Percentiles rank a stretch among this genome's conserved stretches.
Conservation (phyloP, 305 asterid species). For the Solanum aculeatissimum region DNA sequence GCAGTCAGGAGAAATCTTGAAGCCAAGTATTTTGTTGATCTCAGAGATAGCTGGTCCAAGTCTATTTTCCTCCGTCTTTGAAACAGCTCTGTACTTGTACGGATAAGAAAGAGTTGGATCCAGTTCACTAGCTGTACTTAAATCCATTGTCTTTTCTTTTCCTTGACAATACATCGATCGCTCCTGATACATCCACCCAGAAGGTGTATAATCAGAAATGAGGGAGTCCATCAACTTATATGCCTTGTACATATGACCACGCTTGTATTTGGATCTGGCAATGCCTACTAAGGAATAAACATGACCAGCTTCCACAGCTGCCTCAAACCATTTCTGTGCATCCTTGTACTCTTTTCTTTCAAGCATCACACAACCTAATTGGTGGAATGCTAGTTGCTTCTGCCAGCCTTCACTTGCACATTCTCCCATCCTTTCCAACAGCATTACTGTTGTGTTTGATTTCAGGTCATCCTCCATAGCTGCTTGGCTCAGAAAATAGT, state of each 20-base stretch:
- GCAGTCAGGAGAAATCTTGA: constrained; percentile 86
- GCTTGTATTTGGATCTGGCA: constrained; percentile 78
- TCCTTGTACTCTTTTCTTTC: constrained; percentile 83
- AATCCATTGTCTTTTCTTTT: constrained; percentile 58
- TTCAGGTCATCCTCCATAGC: constrained; percentile 85
- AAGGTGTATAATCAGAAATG: constrained; percentile 49
- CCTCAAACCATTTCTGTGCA: constrained; percentile 84
- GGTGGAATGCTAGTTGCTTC: constrained; percentile 75
- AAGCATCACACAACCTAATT: constrained; percentile 86
- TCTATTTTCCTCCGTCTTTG: constrained; percentile 42
- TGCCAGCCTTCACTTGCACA: constrained; percentile 76
- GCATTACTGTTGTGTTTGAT: constrained; percentile 70
- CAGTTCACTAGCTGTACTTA: constrained; percentile 55
- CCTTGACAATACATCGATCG: constrained; percentile 65
- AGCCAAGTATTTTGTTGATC: constrained; percentile 59
- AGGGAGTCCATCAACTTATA: constrained; percentile 68
- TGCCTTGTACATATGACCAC: constrained; percentile 83
- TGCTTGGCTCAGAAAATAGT: constrained; percentile 60
- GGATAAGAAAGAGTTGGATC: constrained; percentile 89
- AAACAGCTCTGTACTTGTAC: constrained; percentile 58
- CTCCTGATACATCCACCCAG: constrained; percentile 99
- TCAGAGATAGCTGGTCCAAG: constrained; percentile 64
- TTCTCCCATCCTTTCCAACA: constrained; percentile 75
- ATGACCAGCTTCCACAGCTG: constrained; percentile 66
- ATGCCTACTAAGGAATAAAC: constrained; percentile 71